phyloP scores from a whole-genome alignment of 2,329 filamentous ascomycete genomes.

The Pseudogymnoascus sp. region DNA sequence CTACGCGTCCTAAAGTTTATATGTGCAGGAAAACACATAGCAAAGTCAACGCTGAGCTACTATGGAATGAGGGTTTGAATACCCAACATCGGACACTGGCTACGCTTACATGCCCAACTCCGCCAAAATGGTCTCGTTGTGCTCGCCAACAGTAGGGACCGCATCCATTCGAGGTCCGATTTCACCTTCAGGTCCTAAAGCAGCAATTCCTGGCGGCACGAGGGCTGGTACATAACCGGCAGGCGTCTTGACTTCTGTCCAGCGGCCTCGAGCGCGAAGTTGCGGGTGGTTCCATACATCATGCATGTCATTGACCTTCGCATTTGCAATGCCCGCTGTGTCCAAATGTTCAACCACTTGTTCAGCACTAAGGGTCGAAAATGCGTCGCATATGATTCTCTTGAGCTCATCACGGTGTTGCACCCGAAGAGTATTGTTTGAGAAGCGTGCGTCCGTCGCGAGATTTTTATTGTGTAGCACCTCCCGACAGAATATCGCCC shows the following conservation, averaged over 20 bases:
- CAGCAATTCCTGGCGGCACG: conserved; percentile 39
- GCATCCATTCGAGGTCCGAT: conserved; percentile 33
- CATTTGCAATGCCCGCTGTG: conserved; percentile 44
- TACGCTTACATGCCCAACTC: conserved; percentile 32
- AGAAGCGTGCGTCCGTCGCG: conserved; percentile 39
- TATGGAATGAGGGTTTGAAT: neutral
- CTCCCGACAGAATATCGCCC: conserved; percentile 39
- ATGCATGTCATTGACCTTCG: conserved; percentile 47
- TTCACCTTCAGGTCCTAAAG: conserved; percentile 17
- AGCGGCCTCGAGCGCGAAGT: conserved; percentile 41
- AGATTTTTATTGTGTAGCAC: conserved; percentile 38
- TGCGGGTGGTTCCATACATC: conserved; percentile 48
- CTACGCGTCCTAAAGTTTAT: neutral
- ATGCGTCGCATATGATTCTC: conserved; percentile 37
- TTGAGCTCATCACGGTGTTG: conserved; percentile 40
- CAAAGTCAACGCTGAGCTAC: neutral
- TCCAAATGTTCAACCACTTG: conserved; percentile 39
- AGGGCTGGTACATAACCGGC: conserved; percentile 40
- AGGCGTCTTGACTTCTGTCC: conserved; percentile 42
- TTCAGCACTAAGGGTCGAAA: conserved; percentile 33
- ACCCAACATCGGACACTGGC: neutral
- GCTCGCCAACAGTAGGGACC: conserved; percentile 42
- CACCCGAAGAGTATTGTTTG: conserved; percentile 37
- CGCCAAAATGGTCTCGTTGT: conserved; percentile 39
- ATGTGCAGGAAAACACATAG: neutral